Conservation (phyloP, 106 monocot genomes). For the Dendrobium chrysotoxum region DNA sequence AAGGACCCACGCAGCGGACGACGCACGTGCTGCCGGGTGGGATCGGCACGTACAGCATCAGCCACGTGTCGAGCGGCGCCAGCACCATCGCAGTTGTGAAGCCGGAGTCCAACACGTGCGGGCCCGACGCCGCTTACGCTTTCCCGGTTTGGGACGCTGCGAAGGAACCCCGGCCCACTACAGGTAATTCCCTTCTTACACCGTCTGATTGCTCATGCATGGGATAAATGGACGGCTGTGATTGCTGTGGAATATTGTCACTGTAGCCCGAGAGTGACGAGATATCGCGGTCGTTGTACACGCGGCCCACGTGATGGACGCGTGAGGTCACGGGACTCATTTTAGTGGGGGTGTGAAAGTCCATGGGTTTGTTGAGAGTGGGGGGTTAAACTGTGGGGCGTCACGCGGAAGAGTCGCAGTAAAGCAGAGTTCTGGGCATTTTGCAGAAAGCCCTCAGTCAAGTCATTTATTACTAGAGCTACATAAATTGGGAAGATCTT, state of each 20-base stretch:
- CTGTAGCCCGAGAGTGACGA: neutral
- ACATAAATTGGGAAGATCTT: too few species aligned
- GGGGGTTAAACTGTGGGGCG: too few species aligned
- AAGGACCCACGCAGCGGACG: conserved; percentile 5
- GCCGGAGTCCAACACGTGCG: conserved; percentile 28
- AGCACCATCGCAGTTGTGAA: conserved; percentile 20
- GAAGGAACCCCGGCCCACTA: conserved; percentile 10
- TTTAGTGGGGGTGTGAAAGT: neutral
- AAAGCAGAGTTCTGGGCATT: too few species aligned
- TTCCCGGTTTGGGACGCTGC: conserved; percentile 23
- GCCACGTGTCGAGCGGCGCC: conserved; percentile 25
- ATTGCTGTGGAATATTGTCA: neutral
- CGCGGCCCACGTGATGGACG: conserved; percentile 27
- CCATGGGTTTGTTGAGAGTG: too few species aligned
- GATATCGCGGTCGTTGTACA: conserved; percentile 1
- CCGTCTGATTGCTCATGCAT: neutral
- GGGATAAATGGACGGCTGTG: conserved; percentile 2
- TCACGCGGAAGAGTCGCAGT: too few species aligned
- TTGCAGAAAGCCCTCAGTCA: too few species aligned
- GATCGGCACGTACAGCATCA: conserved; percentile 51
- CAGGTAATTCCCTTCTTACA: conserved; percentile 6
- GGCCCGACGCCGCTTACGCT: conserved; percentile 7
- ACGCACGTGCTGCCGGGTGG: conserved; percentile 41
- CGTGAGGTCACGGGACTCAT: conserved; percentile 8
- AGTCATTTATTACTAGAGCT: too few species aligned